A percentile compares a stretch with the other conserved stretches of the same genome.
These are phyloP conservation scores for Aspergillus ostianus DNA, from an alignment of 495 filamentous ascomycete species.

Conservation along the genomic window DNA sequence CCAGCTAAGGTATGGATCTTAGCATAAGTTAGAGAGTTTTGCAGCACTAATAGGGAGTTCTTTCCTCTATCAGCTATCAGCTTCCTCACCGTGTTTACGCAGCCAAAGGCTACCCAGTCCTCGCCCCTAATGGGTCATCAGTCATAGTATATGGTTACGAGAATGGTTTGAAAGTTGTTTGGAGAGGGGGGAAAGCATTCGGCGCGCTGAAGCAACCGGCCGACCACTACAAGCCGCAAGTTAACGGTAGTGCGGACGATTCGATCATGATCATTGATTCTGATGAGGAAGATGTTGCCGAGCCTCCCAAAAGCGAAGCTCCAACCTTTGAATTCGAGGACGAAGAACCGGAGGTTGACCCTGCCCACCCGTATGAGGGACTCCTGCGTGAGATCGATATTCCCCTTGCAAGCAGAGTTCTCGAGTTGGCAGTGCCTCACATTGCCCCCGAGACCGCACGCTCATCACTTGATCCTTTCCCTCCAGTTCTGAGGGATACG, in stretches of 20 bases:
- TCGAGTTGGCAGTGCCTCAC: slow-evolving; percentile 58
- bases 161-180: slow-evolving; percentile 71
- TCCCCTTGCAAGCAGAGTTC: slow-evolving; percentile 59
- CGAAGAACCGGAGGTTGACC: slow-evolving; percentile 60
- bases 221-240: slow-evolving; percentile 24
- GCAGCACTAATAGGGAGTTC: slow-evolving; percentile 11
- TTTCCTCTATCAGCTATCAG: slow-evolving; percentile 59
- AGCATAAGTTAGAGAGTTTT: not conserved
- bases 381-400: slow-evolving; percentile 68
- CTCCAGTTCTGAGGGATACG: slow-evolving; percentile 57
- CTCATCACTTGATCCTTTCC: slow-evolving; percentile 53
- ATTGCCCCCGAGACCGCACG: slow-evolving; percentile 46
- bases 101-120: slow-evolving; percentile 71
- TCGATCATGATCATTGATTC: slow-evolving; percentile 77
- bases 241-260: slow-evolving; percentile 48
- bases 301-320: slow-evolving; percentile 27
- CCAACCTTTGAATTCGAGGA: slow-evolving; percentile 50
- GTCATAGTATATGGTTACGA: slow-evolving; percentile 82
- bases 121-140: slow-evolving; percentile 78
- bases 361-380: slow-evolving; percentile 49
- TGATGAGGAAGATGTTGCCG: slow-evolving; percentile 63
- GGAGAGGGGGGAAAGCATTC: slow-evolving; percentile 74
- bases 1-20: slow-evolving; percentile 49
- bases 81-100: slow-evolving; percentile 71
- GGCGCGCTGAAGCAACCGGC: slow-evolving; percentile 39